Evolutionary conservation across 2,329 filamentous ascomycete species (phyloP).

Genomic region (Amauroascus verrucosus): DNA sequence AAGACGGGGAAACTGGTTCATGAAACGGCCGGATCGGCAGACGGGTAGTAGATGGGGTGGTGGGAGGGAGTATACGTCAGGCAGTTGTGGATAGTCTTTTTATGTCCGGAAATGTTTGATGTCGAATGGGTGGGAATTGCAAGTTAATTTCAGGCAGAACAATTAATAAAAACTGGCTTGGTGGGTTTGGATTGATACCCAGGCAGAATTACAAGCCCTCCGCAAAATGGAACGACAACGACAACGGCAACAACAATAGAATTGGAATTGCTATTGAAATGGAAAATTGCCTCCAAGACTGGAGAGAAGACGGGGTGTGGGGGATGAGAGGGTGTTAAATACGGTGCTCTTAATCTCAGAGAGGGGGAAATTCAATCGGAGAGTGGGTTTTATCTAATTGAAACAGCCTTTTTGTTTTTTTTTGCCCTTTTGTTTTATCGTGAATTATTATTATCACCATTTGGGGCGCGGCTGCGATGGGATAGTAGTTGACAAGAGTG

Average conservation of each 20-base stretch:
- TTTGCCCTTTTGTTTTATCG: not conserved
- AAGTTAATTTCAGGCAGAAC: not conserved
- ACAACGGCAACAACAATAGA: not conserved
- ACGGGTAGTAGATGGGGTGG: not conserved
- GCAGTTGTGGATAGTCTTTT: no score
- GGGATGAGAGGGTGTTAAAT: not conserved
- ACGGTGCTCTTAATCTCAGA: not conserved
- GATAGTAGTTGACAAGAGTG: not conserved
- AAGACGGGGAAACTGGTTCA: no score
- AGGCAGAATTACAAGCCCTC: not conserved
- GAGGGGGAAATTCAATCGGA: no score
- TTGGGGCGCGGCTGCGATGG: conserved; percentile 2
- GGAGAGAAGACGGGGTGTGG: conserved; percentile 2
- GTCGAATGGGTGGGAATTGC: not conserved
- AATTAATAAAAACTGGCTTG: not conserved
- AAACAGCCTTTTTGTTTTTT: not conserved
- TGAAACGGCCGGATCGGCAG: not conserved
- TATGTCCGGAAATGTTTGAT: not conserved
- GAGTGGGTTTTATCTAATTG: no score
- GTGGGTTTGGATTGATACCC: no score
- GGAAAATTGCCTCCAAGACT: not conserved
- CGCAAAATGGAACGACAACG: not conserved
- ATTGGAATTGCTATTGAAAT: not conserved
- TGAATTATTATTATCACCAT: no score
- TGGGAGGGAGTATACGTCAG: no score